A percentile compares a stretch with the other conserved stretches of the same genome.
Evolutionary conservation across 805 yeast species (phyloP).

Genomic region (Hanseniaspora lachancei): DNA sequence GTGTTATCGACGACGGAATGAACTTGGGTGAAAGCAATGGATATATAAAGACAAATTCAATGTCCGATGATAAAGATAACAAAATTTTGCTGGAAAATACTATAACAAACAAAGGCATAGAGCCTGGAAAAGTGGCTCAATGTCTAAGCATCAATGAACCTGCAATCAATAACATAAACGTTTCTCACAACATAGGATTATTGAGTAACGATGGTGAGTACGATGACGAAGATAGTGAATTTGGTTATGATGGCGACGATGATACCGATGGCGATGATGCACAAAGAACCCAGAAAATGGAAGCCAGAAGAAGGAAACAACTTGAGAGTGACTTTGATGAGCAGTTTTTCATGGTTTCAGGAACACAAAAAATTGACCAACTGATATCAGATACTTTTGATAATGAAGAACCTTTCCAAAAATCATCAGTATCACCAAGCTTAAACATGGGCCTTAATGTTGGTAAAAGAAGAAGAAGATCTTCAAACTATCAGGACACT

Average conservation of each 20-base stretch:
- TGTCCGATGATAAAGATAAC: not conserved
- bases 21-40: not conserved
- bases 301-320: slow-evolving; percentile 10
- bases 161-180: not conserved
- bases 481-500: slow-evolving; percentile 7
- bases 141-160: not conserved
- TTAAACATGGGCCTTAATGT: not conserved
- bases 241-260: slow-evolving; percentile 16
- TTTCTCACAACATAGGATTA: not conserved
- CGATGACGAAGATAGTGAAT: slow-evolving; percentile 11
- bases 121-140: not conserved
- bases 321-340: slow-evolving; percentile 12
- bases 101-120: not conserved
- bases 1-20: not conserved
- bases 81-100: not conserved
- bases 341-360: slow-evolving; percentile 8
- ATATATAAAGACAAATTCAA: not conserved
- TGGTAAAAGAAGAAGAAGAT: slow-evolving; percentile 13
- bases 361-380: slow-evolving; percentile 3
- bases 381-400: not conserved
- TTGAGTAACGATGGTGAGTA: slow-evolving; percentile 12
- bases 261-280: slow-evolving; percentile 19
- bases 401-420: not conserved
- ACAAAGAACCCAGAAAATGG: slow-evolving; percentile 20
- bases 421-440: not conserved